These are phyloP conservation scores for Heterobasidion parviporum DNA, from an alignment of 1,284 basidiomycete genomes.

Conservation along the genomic window DNA sequence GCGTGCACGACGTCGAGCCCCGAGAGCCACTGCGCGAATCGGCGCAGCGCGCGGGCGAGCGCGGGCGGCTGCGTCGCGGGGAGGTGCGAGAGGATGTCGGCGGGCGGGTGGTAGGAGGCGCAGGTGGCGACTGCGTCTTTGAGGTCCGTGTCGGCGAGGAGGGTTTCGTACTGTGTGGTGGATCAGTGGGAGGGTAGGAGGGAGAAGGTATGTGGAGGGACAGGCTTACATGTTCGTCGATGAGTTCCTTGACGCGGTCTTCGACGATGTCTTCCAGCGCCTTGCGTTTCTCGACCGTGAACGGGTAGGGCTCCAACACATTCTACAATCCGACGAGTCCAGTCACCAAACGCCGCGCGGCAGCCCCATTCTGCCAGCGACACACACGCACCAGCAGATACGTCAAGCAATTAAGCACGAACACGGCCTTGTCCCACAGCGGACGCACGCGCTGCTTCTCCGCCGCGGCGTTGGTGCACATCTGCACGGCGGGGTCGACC, in stretches of 20 bases:
- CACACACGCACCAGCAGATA: constrained; percentile 62
- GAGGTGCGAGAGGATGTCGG: constrained; percentile 69
- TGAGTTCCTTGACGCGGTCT: constrained; percentile 55
- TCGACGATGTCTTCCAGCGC: constrained; percentile 59
- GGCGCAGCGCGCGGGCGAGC: constrained; percentile 45
- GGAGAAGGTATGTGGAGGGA: not conserved
- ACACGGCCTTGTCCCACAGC: constrained; percentile 76
- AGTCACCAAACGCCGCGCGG: too few species aligned
- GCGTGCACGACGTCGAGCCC: constrained; percentile 68
- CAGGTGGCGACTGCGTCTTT: constrained; percentile 54
- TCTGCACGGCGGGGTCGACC: constrained; percentile 75
- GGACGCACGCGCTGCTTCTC: constrained; percentile 47
- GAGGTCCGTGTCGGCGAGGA: constrained; percentile 72
- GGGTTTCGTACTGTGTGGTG: constrained; percentile 50
- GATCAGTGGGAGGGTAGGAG: not conserved
- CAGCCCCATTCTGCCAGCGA: not conserved
- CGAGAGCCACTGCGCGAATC: constrained; percentile 65
- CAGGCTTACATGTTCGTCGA: constrained; percentile 72
- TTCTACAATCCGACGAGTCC: constrained; percentile 30
- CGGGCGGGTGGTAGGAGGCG: constrained; percentile 15
- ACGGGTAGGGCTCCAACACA: constrained; percentile 65
- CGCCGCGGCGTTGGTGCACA: constrained; percentile 64
- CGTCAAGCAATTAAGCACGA: constrained; percentile 77
- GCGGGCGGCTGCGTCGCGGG: constrained; percentile 47
- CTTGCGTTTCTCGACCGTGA: constrained; percentile 57